A percentile compares a stretch with the other conserved stretches of the same genome.
Conservation (phyloP, 2,329 filamentous ascomycete genomes). For the Ambrosiella xylebori region DNA sequence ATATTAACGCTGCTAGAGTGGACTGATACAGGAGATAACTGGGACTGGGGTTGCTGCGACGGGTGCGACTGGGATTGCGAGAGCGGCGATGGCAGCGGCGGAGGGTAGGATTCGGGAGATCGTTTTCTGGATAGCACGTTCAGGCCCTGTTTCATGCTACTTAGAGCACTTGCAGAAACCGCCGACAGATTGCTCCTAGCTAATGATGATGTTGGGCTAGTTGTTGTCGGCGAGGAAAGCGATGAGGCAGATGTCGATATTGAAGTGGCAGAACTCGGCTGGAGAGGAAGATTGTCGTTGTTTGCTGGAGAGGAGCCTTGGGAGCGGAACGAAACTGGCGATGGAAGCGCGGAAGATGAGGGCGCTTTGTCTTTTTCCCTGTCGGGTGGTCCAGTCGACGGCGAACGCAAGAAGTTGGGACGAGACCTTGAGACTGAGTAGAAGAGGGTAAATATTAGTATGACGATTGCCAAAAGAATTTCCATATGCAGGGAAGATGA, state of each 20-base stretch:
- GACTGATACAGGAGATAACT: constrained; percentile 5
- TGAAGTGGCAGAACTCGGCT: not conserved
- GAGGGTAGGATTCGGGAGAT: constrained; percentile 16
- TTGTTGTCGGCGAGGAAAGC: not conserved
- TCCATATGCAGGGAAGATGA: constrained; percentile 5
- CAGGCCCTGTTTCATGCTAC: constrained; percentile 23
- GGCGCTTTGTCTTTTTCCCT: constrained; percentile 4
- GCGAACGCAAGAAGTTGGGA: constrained; percentile 9
- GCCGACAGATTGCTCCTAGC: constrained; percentile 13
- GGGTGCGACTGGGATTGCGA: constrained; percentile 14
- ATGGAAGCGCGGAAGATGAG: constrained; percentile 1
- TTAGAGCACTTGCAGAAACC: constrained; percentile 24
- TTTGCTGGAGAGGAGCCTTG: not conserved
- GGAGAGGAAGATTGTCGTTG: not conserved
- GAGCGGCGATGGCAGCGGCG: constrained; percentile 17
- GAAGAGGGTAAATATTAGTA: constrained; percentile 10
- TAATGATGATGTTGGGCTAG: not conserved
- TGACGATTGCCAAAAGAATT: constrained; percentile 5
- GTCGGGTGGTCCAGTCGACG: not conserved
- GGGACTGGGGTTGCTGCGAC: constrained; percentile 17
- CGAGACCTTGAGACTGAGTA: constrained; percentile 11
- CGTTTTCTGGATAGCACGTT: constrained; percentile 17
- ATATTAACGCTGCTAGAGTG: not conserved
- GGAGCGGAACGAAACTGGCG: not conserved
- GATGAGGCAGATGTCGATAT: not conserved